These are phyloP conservation scores for Talaromyces sp. DNA, from an alignment of 2,329 filamentous ascomycete species.

Conservation along the genomic window DNA sequence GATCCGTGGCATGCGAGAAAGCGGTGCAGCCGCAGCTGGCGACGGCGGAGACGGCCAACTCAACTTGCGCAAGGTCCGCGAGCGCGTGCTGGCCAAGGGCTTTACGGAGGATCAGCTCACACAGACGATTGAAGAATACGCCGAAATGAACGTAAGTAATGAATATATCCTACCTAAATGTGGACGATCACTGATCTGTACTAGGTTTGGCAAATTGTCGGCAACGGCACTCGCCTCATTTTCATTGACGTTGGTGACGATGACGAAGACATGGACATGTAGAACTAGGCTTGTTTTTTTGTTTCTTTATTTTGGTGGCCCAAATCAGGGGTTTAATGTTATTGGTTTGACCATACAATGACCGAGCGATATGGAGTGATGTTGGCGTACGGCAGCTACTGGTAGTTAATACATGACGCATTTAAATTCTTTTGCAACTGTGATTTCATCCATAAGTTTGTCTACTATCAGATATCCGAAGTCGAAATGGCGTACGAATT, in stretches of 20 bases:
- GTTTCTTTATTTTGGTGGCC: not conserved
- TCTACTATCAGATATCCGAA: too few species aligned
- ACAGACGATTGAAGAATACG: conserved; percentile 82
- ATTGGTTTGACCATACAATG: conserved; percentile 2
- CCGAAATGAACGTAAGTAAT: conserved; percentile 74
- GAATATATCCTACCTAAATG: not conserved
- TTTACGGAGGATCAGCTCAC: conserved; percentile 94
- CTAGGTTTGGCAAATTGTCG: conserved; percentile 73
- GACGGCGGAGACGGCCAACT: conserved; percentile 70
- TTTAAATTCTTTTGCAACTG: not conserved
- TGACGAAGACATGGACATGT: conserved; percentile 40
- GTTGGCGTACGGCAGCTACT: conserved; percentile 4
- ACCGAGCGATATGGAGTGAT: conserved; percentile 8
- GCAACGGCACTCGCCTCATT: conserved; percentile 62
- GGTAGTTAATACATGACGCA: not conserved
- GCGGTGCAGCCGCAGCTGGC: conserved; percentile 71
- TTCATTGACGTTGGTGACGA: conserved; percentile 58
- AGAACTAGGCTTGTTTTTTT: conserved; percentile 1
- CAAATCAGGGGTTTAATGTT: conserved; percentile 1
- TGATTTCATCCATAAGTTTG: not conserved
- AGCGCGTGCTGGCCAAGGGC: conserved; percentile 89
- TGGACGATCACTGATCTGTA: conserved; percentile 31
- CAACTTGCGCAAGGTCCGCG: conserved; percentile 80
- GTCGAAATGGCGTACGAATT: not conserved
- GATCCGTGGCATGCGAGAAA: conserved; percentile 80